Base-by-base conservation (phyloP, 2,329 filamentous ascomycete species). In the Fusarium liriodendri region DNA sequence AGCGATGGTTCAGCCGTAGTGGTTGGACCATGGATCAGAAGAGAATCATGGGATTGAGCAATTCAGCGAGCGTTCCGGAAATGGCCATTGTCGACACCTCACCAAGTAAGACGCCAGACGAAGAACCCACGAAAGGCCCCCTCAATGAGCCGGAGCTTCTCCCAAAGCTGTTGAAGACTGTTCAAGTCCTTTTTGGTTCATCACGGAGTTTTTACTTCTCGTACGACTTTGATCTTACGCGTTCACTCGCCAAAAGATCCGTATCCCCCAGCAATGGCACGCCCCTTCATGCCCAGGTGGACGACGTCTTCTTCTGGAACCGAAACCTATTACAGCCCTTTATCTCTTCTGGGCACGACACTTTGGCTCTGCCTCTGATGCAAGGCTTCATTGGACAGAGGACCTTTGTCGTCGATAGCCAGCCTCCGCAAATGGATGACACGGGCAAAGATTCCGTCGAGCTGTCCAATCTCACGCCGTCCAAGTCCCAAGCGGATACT, bases 311-410 rank as follows among this genome's bases (percentile, higher is more conserved):
- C 82, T 98, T 98, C 82, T 99, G 97, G 96, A 99, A 99, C 79
- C 88, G 88, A 29, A 87, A 95, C 79, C 87, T 98, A 16, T 84
- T 94, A 29, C 84, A 88, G 32, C 92, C 93, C 0, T 95, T 99
- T 70, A 89, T 95, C 57, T 89, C 93, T 20, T 87, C 89, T n/a
- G 91, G 93, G 1, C 90, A 94, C 25, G 90, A 95, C 76, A 85
- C 87, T 0, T 88, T 97, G 63, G 87, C 93, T 1, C 84, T 98
- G 25, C 97, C 97, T 2, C 77, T 99, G 5, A 93, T 99, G 83
- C 97, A 98, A 83, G 97, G 97, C 0, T 99, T 98, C 76, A 90
- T 99, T 22, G 96, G 96, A 1, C 97, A 98, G 82, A 88, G 90
- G 71, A 87, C 91, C 3, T 98, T 99, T 80, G 89, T 91, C 10